Percentiles rank a stretch among this genome's conserved stretches.
phyloP scores from a whole-genome alignment of 768 basidiomycete species.

The Mycena galopus region DNA sequence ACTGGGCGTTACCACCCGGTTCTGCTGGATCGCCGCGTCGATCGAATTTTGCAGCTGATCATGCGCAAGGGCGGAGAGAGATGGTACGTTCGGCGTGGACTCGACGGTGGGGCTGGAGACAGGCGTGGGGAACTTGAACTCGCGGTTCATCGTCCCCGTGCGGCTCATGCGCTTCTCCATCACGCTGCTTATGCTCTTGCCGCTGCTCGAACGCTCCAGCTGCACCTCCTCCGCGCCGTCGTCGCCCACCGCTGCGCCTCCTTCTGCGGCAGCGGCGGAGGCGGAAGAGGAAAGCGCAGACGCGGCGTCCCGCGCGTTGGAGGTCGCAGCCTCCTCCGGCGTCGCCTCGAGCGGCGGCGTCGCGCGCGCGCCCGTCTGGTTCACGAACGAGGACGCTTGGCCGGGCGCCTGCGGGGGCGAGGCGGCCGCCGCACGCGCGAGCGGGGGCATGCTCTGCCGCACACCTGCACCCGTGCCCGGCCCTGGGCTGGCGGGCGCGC shows the following conservation, averaged over 20 bases:
- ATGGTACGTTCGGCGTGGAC: constrained; percentile 34
- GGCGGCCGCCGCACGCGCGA: constrained; percentile 57
- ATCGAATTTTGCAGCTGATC: too few relatives aligned
- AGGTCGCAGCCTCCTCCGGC: constrained; percentile 61
- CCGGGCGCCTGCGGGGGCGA: constrained; percentile 54
- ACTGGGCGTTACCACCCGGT: constrained; percentile 44
- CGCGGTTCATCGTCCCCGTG: constrained; percentile 82
- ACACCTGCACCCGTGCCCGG: constrained; percentile 52
- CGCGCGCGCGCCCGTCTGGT: constrained; percentile 49
- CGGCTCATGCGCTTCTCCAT: constrained; percentile 59
- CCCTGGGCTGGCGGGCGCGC: constrained; percentile 54
- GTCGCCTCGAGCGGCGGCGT: constrained; percentile 61
- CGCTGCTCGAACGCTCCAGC: constrained; percentile 44
- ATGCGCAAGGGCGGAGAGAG: too few relatives aligned
- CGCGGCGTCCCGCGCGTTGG: too few relatives aligned
- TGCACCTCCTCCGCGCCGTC: constrained; percentile 49
- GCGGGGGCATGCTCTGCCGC: constrained; percentile 78
- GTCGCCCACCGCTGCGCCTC: constrained; percentile 38
- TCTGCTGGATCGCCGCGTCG: constrained; percentile 26
- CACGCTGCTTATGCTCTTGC: constrained; percentile 38
- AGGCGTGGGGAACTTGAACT: constrained; percentile 77
- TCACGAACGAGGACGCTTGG: constrained; percentile 55
- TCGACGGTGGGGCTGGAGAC: constrained; percentile 49
- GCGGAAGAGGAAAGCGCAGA: too few relatives aligned
- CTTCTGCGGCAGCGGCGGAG: too few relatives aligned